These are phyloP conservation scores for Xylaria cubensis DNA, from an alignment of 495 filamentous ascomycete genomes.

Conservation along the genomic window DNA sequence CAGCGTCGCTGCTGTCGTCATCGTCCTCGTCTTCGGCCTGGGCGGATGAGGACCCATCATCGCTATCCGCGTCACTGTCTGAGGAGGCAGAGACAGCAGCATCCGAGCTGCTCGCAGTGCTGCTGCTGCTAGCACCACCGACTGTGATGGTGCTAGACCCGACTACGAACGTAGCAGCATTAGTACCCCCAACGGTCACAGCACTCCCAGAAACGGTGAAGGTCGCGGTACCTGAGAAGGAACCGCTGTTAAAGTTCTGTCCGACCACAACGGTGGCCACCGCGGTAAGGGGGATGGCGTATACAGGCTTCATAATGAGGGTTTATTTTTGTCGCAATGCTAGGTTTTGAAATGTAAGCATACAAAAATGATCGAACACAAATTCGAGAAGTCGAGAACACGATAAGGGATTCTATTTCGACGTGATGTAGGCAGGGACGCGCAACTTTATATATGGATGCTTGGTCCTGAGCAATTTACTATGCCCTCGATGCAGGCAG, in stretches of 20 bases:
- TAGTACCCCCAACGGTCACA: slow-evolving; percentile 25
- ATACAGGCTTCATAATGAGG: slow-evolving; percentile 7
- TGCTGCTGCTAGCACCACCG: slow-evolving; percentile 3
- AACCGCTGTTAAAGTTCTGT: slow-evolving; percentile 22
- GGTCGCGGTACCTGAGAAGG: slow-evolving; percentile 6
- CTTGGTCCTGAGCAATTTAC: not conserved
- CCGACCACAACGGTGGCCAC: not conserved
- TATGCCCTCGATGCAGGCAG: not conserved
- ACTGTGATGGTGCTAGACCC: slow-evolving; percentile 23
- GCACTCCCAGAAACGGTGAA: slow-evolving; percentile 18
- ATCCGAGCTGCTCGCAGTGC: not conserved
- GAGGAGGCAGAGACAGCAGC: slow-evolving; percentile 11
- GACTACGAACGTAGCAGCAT: slow-evolving; percentile 35
- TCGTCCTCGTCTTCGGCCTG: not conserved
- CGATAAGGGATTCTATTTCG: not conserved
- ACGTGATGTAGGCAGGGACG: not conserved
- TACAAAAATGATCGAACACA: not conserved
- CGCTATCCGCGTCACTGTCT: not conserved
- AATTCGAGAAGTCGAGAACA: not conserved
- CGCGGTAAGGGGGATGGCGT: not conserved
- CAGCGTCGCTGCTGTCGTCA: not conserved
- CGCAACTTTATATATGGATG: slow-evolving; percentile 2
- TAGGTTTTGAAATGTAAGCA: not conserved
- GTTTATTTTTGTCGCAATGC: not conserved
- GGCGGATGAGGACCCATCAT: not conserved